Evolutionary conservation across 139 green algal species (phyloP).

Genomic region (Limnomonas spitsbergensis): DNA sequence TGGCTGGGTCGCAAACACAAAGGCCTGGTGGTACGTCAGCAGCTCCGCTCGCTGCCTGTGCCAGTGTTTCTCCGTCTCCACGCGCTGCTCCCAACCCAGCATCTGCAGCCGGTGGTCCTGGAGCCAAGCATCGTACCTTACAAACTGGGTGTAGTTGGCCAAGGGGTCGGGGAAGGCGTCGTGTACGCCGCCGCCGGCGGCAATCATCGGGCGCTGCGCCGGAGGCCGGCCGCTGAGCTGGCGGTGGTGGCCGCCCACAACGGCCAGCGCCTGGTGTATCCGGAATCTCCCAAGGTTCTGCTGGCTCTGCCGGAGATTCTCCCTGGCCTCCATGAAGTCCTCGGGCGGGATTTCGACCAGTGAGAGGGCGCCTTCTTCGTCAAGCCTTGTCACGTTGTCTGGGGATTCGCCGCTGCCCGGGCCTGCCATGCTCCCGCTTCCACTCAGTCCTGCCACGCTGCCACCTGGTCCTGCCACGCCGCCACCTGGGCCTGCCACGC

Average conservation of each 20-base stretch:
- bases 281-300: neutral
- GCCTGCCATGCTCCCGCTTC: too few species aligned
- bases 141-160: neutral
- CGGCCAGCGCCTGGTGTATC: neutral
- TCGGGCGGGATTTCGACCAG: too few species aligned
- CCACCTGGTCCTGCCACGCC: too few species aligned
- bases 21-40: neutral
- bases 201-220: neutral
- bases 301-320: neutral
- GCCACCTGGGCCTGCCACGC: too few species aligned
- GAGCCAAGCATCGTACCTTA: neutral
- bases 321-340: too few species aligned
- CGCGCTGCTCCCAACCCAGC: neutral
- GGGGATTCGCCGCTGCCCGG: too few species aligned
- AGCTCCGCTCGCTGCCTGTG: neutral
- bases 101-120: neutral
- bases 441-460: too few species aligned
- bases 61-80: neutral
- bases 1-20: neutral
- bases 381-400: too few species aligned
- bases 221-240: neutral
- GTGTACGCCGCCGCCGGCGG: neutral
- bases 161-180: constrained; percentile 7
- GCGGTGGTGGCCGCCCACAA: neutral
- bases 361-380: too few species aligned